phyloP scores from a whole-genome alignment of 257 asterid genomes.

The Penstemon davidsonii region DNA sequence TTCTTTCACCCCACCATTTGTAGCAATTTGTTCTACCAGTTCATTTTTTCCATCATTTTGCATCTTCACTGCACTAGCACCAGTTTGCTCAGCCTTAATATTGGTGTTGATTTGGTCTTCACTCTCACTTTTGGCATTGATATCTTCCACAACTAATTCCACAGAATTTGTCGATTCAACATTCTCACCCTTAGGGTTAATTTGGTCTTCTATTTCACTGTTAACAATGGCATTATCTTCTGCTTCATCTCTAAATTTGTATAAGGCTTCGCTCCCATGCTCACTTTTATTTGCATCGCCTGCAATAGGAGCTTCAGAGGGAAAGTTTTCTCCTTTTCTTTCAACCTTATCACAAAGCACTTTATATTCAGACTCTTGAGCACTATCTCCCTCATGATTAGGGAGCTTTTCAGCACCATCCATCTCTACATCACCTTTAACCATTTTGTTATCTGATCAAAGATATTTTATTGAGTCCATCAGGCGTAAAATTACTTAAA shows the following conservation, averaged over 20 bases:
- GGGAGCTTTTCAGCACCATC: conserved; percentile 41
- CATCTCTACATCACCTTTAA: conserved; percentile 51
- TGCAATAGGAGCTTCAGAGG: conserved; percentile 25
- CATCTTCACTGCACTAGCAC: conserved; percentile 31
- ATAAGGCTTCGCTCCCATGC: conserved; percentile 22
- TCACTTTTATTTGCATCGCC: conserved; percentile 29
- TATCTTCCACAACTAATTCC: conserved; percentile 20
- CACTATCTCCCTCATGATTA: too few relatives aligned
- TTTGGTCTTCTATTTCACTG: conserved; percentile 25
- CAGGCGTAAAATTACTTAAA: neutral
- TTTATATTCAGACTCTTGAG: conserved; percentile 30
- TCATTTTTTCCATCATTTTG: conserved; percentile 27
- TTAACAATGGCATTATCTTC: conserved; percentile 16
- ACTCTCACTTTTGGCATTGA: conserved; percentile 19
- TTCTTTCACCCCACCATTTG: conserved; percentile 35
- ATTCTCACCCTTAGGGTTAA: conserved; percentile 24
- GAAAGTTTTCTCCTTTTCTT: conserved; percentile 26
- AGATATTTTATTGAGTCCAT: conserved; percentile 24
- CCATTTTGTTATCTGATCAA: conserved; percentile 49
- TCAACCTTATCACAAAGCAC: conserved; percentile 34
- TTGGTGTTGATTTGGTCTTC: conserved; percentile 26
- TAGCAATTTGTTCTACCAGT: conserved; percentile 30
- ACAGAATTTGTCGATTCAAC: conserved; percentile 27
- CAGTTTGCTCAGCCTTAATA: conserved; percentile 30
- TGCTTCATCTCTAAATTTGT: conserved; percentile 25